Evolutionary conservation across 2,329 filamentous ascomycete species (phyloP), one percentile per base, ranked within the genome.

Genomic region (Colletotrichum sp.): DNA sequence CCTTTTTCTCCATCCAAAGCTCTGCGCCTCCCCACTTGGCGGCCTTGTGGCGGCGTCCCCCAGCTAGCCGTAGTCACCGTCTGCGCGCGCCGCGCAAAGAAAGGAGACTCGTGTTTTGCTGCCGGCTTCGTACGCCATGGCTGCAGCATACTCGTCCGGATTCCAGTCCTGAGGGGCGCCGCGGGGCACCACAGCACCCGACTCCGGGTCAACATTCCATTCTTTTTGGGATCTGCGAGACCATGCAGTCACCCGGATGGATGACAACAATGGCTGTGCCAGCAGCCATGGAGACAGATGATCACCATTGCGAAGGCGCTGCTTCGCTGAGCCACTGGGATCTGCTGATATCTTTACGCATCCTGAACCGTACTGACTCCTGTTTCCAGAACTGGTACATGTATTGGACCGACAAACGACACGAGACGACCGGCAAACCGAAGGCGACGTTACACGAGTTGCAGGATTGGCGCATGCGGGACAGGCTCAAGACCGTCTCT

Each of bases 381-480:
- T 71, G 28, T 28, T 36, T 76, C 71, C 85, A 98, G 94, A 98
- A 95, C 79, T 99, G 98, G 92, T 99, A 98, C 88, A 99, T 99
- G 96, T 99, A 99, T 86, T 99, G 95, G 85, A 98, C 96, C 78
- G 97, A 99, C 85, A 99, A 99, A 85, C 94, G 96, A 69, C 97
- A 99, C 85, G 97, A 99, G 83, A 97, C 95, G 26, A 96, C 95
- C 43, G 97, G 96, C 26, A 95, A 96, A 79, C 95, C 96, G 18
- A 95, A 96, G 82, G 90, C 92, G 68, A 90, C 89, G 21, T 84
- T 87, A 30, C 91, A 91, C 79, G 89, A 92, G 77, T 87, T 98
- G 7, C 95, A 98, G 83, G 97, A 99, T 83, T 99, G 97, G 97
- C 94, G 97, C 74, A 98, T 99, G 95, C 93, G 96, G 79, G 97